Evolutionary conservation across 192 early-diverging fungal genomes (phyloP), one percentile per base, ranked within the genome.

Genomic region (Martensiomyces pterosporus): DNA sequence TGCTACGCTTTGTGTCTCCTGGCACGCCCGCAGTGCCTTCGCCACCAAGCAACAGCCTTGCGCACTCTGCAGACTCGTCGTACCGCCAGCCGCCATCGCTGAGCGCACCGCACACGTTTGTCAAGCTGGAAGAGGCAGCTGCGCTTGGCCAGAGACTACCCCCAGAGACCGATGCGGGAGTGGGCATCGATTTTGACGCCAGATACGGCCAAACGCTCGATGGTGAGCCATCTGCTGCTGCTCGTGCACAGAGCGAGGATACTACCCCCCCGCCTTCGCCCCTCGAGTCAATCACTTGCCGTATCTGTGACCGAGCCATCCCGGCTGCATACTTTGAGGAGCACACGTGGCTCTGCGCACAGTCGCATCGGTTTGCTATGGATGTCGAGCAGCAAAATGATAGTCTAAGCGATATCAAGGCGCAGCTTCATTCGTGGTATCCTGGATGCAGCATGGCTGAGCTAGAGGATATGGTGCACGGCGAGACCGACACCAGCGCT

Each of bases 291-390:
- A 52, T 71, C 9, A 71, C 57, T 15, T 71, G 67, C 34, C 67
- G 67, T 0, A 71, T 71, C 7, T 71, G 67, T 34, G 67, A 71
- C 14, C 47, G 55, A 10, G 38, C 44, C 14, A 47, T 71, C 22
- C 67, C 67, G 3, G 61, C 56, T 2, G 18, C 49, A 12, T 60
- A 71, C 39, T 71, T 71, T 46, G 67, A 71, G 21, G 61, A 64
- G 24, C 67, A 71, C 39, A 55, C 61, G 18, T 71, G 67, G 67
- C 56, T 60, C 13, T 71, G 67, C 19, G 67, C 67, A 33, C 57
- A 59, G 24, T 64, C 67, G 2, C 67, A 71, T 35, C 60, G 67
- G 15, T 60, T 61, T 1, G 67, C 60, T 17, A 71, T 71, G 67
- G 56, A 64, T 19, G 57, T 71, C 12, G 61, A 59, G 47, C 60